These are phyloP conservation scores for Chaetomiaceae sp. DNA, from an alignment of 2,329 filamentous ascomycete species.

Conservation along the genomic window DNA sequence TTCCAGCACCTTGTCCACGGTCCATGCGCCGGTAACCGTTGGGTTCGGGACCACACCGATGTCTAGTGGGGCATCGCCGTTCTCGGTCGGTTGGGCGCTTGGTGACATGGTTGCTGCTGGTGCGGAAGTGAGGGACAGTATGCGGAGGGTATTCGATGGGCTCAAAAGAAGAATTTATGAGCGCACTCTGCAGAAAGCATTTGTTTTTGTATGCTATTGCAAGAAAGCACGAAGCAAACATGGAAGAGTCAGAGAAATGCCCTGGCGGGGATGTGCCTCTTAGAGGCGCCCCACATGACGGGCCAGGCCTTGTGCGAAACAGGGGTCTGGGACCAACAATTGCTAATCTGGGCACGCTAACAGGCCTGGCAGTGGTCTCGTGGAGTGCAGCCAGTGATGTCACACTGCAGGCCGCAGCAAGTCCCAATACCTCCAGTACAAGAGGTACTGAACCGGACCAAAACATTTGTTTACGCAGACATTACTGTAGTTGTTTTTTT, in stretches of 20 bases:
- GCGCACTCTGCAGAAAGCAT: no score
- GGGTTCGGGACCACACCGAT: constrained; percentile 35
- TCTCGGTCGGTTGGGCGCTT: constrained; percentile 5
- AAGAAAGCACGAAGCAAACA: no score
- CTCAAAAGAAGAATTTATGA: no score
- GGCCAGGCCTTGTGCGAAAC: neutral
- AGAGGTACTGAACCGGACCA: no score
- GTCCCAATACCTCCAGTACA: no score
- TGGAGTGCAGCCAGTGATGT: constrained; percentile 11
- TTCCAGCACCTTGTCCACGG: constrained; percentile 59
- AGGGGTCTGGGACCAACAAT: constrained; percentile 5
- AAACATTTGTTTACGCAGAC: neutral
- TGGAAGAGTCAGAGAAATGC: neutral
- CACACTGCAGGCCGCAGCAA: constrained; percentile 4
- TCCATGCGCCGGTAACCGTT: constrained; percentile 47
- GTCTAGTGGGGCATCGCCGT: constrained; percentile 8
- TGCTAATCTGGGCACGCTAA: neutral
- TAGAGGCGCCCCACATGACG: neutral
- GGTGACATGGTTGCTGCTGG: constrained; percentile 11
- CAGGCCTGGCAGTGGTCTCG: neutral
- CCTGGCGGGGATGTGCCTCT: neutral
- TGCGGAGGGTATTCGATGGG: no score
- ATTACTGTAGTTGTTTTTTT: no score
- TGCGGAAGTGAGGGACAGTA: no score
- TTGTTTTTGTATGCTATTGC: no score